Percentiles rank a stretch among this genome's conserved stretches.
phyloP scores from a whole-genome alignment of 306 rosid species.

The Quillaja saponaria region DNA sequence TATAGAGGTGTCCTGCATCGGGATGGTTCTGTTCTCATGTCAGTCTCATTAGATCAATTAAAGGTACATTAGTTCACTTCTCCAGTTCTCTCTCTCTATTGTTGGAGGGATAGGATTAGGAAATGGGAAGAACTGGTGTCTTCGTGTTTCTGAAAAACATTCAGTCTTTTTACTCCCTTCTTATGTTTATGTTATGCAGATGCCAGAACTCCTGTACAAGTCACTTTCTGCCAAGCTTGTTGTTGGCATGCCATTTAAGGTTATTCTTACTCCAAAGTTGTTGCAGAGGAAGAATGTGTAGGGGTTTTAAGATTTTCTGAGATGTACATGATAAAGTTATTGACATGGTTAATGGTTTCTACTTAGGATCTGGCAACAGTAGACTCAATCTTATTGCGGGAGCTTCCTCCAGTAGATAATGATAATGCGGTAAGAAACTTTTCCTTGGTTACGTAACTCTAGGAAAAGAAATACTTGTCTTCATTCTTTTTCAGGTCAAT shows the following conservation, averaged over 20 bases:
- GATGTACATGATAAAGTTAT: slow-evolving; percentile 25
- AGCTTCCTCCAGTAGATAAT: slow-evolving; percentile 85
- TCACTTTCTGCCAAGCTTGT: slow-evolving; percentile 86
- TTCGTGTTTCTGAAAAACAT: background rate
- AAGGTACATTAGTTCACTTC: slow-evolving; percentile 67
- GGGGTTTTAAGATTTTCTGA: slow-evolving; percentile 20
- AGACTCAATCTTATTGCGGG: slow-evolving; percentile 85
- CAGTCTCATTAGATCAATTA: slow-evolving; percentile 81
- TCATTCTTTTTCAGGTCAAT: slow-evolving; percentile 10
- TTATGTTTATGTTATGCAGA: slow-evolving; percentile 41
- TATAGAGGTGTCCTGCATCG: slow-evolving; percentile 92
- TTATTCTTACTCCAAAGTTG: slow-evolving; percentile 26
- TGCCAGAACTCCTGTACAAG: slow-evolving; percentile 85
- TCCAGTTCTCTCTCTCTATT: background rate
- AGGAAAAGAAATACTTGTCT: slow-evolving; percentile 14
- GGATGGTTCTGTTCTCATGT: slow-evolving; percentile 96
- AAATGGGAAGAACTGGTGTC: slow-evolving; percentile 5
- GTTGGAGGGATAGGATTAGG: background rate
- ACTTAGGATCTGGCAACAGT: slow-evolving; percentile 96
- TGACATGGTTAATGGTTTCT: slow-evolving; percentile 27
- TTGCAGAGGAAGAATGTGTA: slow-evolving; percentile 13
- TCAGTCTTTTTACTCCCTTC: slow-evolving; percentile 13
- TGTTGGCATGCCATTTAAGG: slow-evolving; percentile 99
- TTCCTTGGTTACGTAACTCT: slow-evolving; percentile 26
- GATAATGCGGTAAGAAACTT: slow-evolving; percentile 67